Conservation (phyloP, 495 filamentous ascomycete genomes). For the Hyphodiscus hymeniophilus region DNA sequence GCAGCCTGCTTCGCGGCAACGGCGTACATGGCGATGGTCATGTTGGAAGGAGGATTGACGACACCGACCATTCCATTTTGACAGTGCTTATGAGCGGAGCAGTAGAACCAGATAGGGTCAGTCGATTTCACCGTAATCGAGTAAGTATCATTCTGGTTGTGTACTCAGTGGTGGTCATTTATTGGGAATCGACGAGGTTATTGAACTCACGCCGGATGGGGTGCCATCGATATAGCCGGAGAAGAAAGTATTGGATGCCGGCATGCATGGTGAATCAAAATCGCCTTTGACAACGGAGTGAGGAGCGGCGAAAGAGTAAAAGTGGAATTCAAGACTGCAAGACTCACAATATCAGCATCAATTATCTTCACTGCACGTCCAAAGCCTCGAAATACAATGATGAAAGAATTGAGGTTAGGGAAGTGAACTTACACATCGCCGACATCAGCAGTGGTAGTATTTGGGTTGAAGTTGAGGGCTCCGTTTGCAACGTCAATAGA, state of each 20-base stretch:
- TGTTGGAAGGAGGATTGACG: constrained; percentile 31
- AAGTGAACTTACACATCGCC: no score
- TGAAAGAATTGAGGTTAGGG: no score
- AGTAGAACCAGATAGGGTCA: constrained; percentile 42
- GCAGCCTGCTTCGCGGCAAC: no score
- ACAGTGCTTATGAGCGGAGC: constrained; percentile 32
- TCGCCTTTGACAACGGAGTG: constrained; percentile 60
- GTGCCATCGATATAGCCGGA: constrained; percentile 33
- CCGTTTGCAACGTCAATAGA: no score
- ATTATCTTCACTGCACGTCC: no score
- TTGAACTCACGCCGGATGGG: not conserved
- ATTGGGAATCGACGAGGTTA: not conserved
- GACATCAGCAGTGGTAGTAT: constrained; percentile 39
- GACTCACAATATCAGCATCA: no score
- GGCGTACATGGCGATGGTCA: no score
- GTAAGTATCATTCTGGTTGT: constrained; percentile 31
- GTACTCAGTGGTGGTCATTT: constrained; percentile 23
- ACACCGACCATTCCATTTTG: constrained; percentile 37
- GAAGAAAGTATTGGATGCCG: constrained; percentile 27
- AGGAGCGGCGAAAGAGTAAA: constrained; percentile 52
- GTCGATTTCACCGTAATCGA: constrained; percentile 31
- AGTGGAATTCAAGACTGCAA: constrained; percentile 65
- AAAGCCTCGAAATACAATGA: no score
- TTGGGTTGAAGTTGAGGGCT: constrained; percentile 44
- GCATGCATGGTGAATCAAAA: constrained; percentile 59